Base-by-base conservation (phyloP, 2,329 filamentous ascomycete genomes). In the Talaromyces sp. region DNA sequence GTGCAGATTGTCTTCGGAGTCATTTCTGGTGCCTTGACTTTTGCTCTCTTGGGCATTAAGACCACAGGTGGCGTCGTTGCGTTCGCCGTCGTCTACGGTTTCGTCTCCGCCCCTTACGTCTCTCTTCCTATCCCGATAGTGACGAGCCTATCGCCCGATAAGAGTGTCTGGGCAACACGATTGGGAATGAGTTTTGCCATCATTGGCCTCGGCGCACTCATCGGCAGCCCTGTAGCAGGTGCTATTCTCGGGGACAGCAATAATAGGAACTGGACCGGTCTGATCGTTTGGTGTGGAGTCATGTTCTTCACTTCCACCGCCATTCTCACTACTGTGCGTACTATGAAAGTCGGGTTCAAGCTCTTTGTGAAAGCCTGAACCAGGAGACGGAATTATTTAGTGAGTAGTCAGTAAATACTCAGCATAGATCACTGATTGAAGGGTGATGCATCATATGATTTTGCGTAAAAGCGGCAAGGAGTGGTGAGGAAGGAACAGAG, bases 111-210 rank as follows among this genome's bases (percentile, higher is more conserved):
- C 13, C 36, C 55, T 52, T 43, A 50, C 45, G 46, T 57, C 21
- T 50, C 45, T 40, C 69, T 90, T 15, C 88, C 89, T 64, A 86
- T 87, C 0, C 84, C 85, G 0, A 82, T 80, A 0, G 66, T 87
- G 43, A 81, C 79, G 50, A 80, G 79, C 41, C 71, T 84, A 58
- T 81, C 80, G 0, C 75, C 75, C 0, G 79, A 84, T 64, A 58
- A 81, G 60, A 76, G 75, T 61, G 82, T 81, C 67, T 72, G 73
- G 6, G 82, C 81, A 0, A 77, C 80, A 17, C 71, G 81, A 19
- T 79, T 82, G 69, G 81, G 81, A 2, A 81, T 83, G 78, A 75
- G 79, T 6, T 78, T 84, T 55, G 78, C 74, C 37, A 75, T 82
- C 59, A 76, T 83, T 17, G 77, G 76, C 19, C 75, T 84, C 53